These are phyloP conservation scores for Wickerhamomyces bisporus DNA, from an alignment of 805 yeast genomes.

Conservation along the genomic window DNA sequence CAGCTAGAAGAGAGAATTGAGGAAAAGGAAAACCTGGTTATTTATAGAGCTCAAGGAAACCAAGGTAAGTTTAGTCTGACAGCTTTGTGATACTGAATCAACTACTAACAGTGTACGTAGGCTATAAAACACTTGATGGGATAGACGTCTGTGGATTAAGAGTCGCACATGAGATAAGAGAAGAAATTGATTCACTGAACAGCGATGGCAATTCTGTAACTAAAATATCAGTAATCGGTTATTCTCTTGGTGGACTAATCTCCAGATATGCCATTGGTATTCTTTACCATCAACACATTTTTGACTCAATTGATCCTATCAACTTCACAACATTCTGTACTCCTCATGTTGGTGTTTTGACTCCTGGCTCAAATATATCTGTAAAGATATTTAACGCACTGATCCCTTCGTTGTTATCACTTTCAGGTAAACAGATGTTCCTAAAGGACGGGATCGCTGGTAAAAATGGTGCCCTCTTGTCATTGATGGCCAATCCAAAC, in stretches of 20 bases:
- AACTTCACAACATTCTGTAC: constrained; percentile 60
- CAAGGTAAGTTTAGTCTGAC: constrained; percentile 10
- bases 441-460: constrained; percentile 38
- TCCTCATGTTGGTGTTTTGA: constrained; percentile 64
- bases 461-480: constrained; percentile 46
- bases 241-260: constrained; percentile 81
- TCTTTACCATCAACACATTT: constrained; percentile 48
- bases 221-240: constrained; percentile 74
- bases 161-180: constrained; percentile 60
- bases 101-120: constrained; percentile 25
- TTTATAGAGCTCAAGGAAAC: constrained; percentile 19
- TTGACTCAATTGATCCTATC: constrained; percentile 50
- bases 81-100: constrained; percentile 37
- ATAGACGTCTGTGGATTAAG: constrained; percentile 79
- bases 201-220: constrained; percentile 30
- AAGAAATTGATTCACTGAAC: constrained; percentile 27
- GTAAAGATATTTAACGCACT: constrained; percentile 53
- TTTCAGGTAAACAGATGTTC: constrained; percentile 72
- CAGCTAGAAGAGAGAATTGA: constrained; percentile 32
- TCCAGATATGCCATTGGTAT: constrained; percentile 75
- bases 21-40: constrained; percentile 17
- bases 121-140: constrained; percentile 81
- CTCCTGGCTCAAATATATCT: constrained; percentile 50
- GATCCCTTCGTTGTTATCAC: constrained; percentile 63
- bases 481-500: constrained; percentile 57